Conservation (phyloP, 371 early-diverging fungal genomes). For the Mucor racemosus region DNA sequence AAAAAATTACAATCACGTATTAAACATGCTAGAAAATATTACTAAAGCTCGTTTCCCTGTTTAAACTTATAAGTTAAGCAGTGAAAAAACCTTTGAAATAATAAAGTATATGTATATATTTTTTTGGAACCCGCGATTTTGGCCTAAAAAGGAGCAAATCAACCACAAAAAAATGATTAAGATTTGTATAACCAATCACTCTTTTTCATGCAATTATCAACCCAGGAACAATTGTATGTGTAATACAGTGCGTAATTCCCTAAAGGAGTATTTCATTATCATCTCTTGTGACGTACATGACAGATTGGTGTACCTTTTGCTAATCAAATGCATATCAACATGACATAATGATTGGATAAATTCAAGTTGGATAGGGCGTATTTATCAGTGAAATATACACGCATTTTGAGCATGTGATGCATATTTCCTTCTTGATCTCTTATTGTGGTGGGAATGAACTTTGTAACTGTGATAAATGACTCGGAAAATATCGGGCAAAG, state of each 20-base stretch:
- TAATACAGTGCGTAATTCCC: constrained; percentile 1
- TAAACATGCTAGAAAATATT: too few species aligned
- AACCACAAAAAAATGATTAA: background rate
- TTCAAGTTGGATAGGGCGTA: background rate
- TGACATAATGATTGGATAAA: constrained; percentile 3
- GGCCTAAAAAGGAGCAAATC: background rate
- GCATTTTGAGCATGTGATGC: constrained; percentile 3
- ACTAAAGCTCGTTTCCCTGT: too few species aligned
- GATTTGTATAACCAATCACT: constrained; percentile 7
- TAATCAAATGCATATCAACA: background rate
- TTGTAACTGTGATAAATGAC: background rate
- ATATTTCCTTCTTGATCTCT: background rate
- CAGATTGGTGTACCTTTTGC: background rate
- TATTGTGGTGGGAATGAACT: constrained; percentile 1
- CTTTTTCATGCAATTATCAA: background rate
- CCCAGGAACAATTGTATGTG: background rate
- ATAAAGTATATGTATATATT: too few species aligned
- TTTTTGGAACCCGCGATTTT: too few species aligned
- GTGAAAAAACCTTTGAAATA: too few species aligned
- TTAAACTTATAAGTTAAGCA: too few species aligned
- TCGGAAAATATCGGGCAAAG: background rate
- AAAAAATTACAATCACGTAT: too few species aligned
- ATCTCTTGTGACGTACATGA: background rate
- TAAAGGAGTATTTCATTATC: constrained; percentile 4
- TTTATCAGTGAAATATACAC: background rate